Base-by-base conservation (phyloP, 1,284 basidiomycete genomes). In the Sporisorium reilianum region DNA sequence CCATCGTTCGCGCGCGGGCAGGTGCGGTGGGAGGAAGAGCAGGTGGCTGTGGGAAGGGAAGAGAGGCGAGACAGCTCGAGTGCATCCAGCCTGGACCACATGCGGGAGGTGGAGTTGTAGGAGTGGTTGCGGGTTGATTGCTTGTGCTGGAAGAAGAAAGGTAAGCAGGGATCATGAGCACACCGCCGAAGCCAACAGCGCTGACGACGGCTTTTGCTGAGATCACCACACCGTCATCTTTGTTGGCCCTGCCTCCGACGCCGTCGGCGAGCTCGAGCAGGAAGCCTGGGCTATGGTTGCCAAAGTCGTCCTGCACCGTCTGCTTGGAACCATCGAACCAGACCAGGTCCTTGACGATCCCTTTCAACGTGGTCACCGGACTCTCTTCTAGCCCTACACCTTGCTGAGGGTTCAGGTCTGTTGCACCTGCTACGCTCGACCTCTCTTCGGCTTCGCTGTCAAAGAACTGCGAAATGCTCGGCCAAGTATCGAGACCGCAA, bases 61-160 rank as follows among this genome's bases (percentile, higher is more conserved):
- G 61, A 2, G 57, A 41, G 9, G 79, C 75, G 23, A 85, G 79
- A 0, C 82, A 81, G 20, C 77, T 41, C 0, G 84, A 81, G 49
- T 86, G 85, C 38, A 77, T 80, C 84, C 85, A 85, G n/a, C 74
- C 82, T 22, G 59, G 64, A 42, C 64, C 64, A n/a, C 55, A 62
- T 5, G 69, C 40, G 3, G 62, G 62, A 22, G 64, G 20, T 7
- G 50, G 38, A 11, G 44, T 20, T 2, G 34, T 1, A 3, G 36
- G 3, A 23, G 42, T 22, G 16, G 26, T 11, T 5, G 30, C 16
- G 28, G 25, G 11, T 16, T 25, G 9, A 4, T 28, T 26, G 48
- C 34, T 38, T 7, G 20, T 26, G 1, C 28, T 18, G 20, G 14
- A 36, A 16, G 16, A 14, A 3, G 51, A 36, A 3, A 82, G 49